phyloP scores from a whole-genome alignment of 2,329 filamentous ascomycete genomes.

The Paramyrothecium sp. region DNA sequence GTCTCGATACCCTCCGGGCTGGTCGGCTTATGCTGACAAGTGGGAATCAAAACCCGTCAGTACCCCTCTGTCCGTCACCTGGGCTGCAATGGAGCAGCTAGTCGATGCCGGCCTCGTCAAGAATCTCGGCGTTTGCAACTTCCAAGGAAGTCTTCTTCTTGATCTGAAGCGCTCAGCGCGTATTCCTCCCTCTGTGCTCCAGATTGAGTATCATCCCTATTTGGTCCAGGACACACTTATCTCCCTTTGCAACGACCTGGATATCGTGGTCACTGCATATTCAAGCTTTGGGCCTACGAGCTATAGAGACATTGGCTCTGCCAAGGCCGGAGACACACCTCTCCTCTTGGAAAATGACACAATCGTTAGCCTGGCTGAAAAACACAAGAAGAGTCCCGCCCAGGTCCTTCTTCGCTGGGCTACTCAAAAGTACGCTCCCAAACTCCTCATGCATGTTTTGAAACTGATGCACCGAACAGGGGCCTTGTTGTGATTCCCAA shows the following conservation, averaged over 20 bases:
- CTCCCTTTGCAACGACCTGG: slow-evolving; percentile 53
- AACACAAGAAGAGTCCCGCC: slow-evolving; percentile 57
- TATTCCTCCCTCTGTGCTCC: slow-evolving; percentile 51
- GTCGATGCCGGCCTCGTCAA: slow-evolving; percentile 66
- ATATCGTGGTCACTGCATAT: slow-evolving; percentile 63
- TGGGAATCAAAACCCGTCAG: slow-evolving; percentile 49
- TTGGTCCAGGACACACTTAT: slow-evolving; percentile 58
- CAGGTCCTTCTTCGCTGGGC: slow-evolving; percentile 68
- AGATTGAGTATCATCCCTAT: slow-evolving; percentile 71
- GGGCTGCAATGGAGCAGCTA: slow-evolving; percentile 72
- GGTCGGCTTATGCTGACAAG: slow-evolving; percentile 36
- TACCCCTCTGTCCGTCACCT: slow-evolving; percentile 70
- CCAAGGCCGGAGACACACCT: slow-evolving; percentile 19
- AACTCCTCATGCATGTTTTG: too few relatives aligned
- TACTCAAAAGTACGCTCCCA: too few relatives aligned
- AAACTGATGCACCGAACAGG: too few relatives aligned
- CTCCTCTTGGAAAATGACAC: slow-evolving; percentile 28
- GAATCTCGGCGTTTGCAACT: slow-evolving; percentile 79
- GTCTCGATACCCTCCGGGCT: slow-evolving; percentile 39
- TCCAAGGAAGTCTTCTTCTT: slow-evolving; percentile 59
- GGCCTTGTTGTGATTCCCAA: too few relatives aligned
- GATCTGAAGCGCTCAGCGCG: slow-evolving; percentile 60
- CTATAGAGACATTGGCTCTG: slow-evolving; percentile 30
- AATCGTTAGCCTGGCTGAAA: slow-evolving; percentile 51
- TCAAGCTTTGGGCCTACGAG: slow-evolving; percentile 61